Conservation (phyloP, 805 yeast genomes). For the Lipomyces sp. region DNA sequence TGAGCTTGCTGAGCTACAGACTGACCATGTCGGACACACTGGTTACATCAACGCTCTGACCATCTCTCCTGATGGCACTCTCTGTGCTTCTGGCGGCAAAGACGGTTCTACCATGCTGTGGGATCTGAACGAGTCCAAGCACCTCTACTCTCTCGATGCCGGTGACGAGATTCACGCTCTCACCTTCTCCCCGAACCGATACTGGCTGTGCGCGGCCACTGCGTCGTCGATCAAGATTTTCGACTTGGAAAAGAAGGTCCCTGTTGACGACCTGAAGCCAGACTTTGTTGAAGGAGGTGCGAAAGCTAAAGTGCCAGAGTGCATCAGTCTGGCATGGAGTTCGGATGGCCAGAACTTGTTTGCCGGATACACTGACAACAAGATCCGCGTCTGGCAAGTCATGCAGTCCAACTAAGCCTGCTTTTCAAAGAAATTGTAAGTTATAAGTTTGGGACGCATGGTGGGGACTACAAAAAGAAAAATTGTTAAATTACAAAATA, state of each 20-base stretch:
- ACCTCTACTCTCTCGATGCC: slow-evolving; percentile 91
- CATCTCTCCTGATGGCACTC: slow-evolving; percentile 99
- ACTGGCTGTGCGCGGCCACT: slow-evolving; percentile 99
- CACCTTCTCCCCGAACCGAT: slow-evolving; percentile 99
- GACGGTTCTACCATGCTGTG: slow-evolving; percentile 98
- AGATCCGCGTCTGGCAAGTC: slow-evolving; percentile 99
- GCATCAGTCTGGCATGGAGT: slow-evolving; percentile 98
- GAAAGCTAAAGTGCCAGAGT: slow-evolving; percentile 96
- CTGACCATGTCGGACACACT: slow-evolving; percentile 99
- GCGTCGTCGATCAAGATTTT: slow-evolving; percentile 96
- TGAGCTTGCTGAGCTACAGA: slow-evolving; percentile 78
- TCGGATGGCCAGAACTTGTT: slow-evolving; percentile 99
- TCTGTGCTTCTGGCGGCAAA: slow-evolving; percentile 99
- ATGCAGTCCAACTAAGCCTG: slow-evolving; percentile 58
- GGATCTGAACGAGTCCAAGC: slow-evolving; percentile 86
- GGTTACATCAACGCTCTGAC: slow-evolving; percentile 97
- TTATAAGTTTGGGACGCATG: background rate
- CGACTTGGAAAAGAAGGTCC: slow-evolving; percentile 92
- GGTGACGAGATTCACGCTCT: slow-evolving; percentile 97
- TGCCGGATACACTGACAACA: slow-evolving; percentile 99
- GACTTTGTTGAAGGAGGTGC: slow-evolving; percentile 83
- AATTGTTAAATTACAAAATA: background rate
- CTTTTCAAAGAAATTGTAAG: slow-evolving; percentile 3
- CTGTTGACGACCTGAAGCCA: slow-evolving; percentile 97
- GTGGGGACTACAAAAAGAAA: background rate